A percentile compares a stretch with the other conserved stretches of the same genome.
Conservation (phyloP, 768 basidiomycete genomes). For the Suillus cothurnatus region DNA sequence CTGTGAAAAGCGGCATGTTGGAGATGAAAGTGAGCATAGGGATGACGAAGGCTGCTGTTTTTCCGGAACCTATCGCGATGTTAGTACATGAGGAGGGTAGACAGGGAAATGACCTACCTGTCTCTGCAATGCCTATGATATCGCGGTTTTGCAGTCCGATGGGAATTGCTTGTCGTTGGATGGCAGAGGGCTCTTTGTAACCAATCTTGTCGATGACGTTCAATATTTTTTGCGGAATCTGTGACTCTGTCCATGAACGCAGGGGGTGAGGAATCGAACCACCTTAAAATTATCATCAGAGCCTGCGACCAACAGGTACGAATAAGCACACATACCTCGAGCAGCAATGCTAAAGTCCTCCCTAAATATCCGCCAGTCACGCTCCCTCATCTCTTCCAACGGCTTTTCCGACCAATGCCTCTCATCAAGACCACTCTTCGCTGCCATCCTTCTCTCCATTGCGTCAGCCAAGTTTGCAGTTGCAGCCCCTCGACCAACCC, state of each 20-base stretch:
- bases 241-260: constrained; percentile 89
- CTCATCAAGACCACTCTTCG: constrained; percentile 84
- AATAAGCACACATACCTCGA: constrained; percentile 55
- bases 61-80: constrained; percentile 79
- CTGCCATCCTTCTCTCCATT: constrained; percentile 80
- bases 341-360: constrained; percentile 98
- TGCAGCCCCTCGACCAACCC: constrained; percentile 45
- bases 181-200: constrained; percentile 96
- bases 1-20: constrained; percentile 79
- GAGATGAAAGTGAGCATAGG: constrained; percentile 97
- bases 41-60: constrained; percentile 98
- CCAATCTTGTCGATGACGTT: constrained; percentile 89
- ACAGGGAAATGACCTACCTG: constrained; percentile 55
- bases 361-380: constrained; percentile 98
- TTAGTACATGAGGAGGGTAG: constrained; percentile 8
- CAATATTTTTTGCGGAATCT: constrained; percentile 76
- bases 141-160: constrained; percentile 96
- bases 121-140: constrained; percentile 98
- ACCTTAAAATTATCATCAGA: constrained; percentile 46
- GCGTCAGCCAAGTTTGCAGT: constrained; percentile 70
- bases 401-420: constrained; percentile 98
- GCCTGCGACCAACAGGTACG: not conserved
- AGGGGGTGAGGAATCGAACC: constrained; percentile 93
- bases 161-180: constrained; percentile 99
- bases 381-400: constrained; percentile 88